Base-by-base conservation (phyloP, 2,329 filamentous ascomycete species). In the Penicillium concentricum region DNA sequence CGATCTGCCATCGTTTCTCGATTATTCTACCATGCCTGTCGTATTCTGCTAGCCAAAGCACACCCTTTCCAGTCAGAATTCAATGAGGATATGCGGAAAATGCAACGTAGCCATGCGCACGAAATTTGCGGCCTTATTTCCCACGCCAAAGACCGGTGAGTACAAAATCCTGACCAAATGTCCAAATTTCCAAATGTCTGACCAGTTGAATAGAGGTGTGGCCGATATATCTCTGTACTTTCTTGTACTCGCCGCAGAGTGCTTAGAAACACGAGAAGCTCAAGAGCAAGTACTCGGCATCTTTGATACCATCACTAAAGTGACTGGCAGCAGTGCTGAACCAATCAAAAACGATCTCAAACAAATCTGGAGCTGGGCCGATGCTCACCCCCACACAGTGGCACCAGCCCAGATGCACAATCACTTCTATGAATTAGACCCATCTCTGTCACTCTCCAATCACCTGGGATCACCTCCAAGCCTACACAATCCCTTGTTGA, bases 121-220 rank as follows among this genome's bases (percentile, higher is more conserved):
- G 88, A 92, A 70, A 88, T 96, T 24, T 97, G 92, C 69, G 93
- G 93, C 15, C 95, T 97, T 60, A 87, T 90, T 24, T 90, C 91
- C 2, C 91, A 96, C 69, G 86, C 88, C 50, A 90, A 92, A 67
- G 91, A 96, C 69, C 82, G 85, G 79, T 83, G 69, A 65, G 76
- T 69, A 12, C 10, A 42, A n/a, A 20, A 8, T 18, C n/a, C 13
- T 30, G 13, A 9, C n/a, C 6, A 5, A 32, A 20, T 8, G 9
- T 5, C 3, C 5, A 41, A 7, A 18, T 2, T 4, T n/a, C 8
- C n/a, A 8, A 26, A 20, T 13, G 8, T 30, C 24, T 48, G 15
- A 57, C 42, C 46, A 37, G 26, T 44, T 28, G 16, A 22, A 15
- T 57, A 82, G 83, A 26, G 90, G 90, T 28, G 86, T 96, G 32